These are phyloP conservation scores for Mucuna pruriens DNA, from an alignment of 306 rosid species.

Conservation along the genomic window DNA sequence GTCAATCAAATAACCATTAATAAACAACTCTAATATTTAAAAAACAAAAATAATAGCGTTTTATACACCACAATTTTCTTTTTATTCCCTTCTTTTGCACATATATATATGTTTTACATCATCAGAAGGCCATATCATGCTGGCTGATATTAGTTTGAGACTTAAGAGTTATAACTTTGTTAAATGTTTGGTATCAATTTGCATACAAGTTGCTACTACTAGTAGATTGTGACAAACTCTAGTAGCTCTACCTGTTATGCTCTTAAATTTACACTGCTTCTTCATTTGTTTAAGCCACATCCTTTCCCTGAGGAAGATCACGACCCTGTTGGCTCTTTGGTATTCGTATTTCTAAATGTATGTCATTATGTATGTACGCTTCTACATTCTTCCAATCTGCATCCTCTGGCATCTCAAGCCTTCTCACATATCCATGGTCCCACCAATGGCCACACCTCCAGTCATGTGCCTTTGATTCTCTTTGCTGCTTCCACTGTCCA, in stretches of 20 bases:
- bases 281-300: conserved; percentile 41
- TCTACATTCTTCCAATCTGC: conserved; percentile 76
- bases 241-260: conserved; percentile 8
- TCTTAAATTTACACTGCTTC: conserved; percentile 43
- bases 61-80: conserved; percentile 26
- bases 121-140: conserved; percentile 3
- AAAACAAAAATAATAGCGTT: neutral
- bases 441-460: conserved; percentile 95
- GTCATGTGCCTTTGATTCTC: conserved; percentile 58
- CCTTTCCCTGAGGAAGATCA: conserved; percentile 49
- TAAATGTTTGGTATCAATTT: conserved; percentile 35
- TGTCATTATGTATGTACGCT: conserved; percentile 64
- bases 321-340: conserved; percentile 60
- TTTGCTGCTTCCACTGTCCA: conserved; percentile 84
- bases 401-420: conserved; percentile 93
- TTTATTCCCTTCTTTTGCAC: conserved; percentile 26
- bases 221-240: conserved; percentile 42
- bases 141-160: conserved; percentile 31
- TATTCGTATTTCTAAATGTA: conserved; percentile 61
- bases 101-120: conserved; percentile 14
- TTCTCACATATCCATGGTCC: conserved; percentile 88
- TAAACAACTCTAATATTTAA: conserved; percentile 20
- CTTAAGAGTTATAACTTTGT: conserved; percentile 30
- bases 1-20: neutral
- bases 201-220: conserved; percentile 39